Conservation (phyloP, 495 filamentous ascomycete genomes). For the Aspergillus biplanus region DNA sequence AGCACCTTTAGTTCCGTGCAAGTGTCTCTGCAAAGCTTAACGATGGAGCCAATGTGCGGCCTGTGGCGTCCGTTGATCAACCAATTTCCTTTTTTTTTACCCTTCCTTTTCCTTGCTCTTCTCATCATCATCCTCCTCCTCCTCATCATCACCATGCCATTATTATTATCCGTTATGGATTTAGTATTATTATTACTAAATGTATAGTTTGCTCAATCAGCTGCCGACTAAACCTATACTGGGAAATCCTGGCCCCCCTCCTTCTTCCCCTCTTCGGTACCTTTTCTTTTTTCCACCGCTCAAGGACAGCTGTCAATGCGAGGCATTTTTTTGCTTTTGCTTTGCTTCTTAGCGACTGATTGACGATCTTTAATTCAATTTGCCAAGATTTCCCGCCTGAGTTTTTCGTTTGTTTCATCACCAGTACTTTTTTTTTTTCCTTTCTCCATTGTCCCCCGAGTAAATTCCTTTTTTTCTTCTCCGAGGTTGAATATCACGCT, state of each 20-base stretch:
- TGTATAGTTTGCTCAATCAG: not conserved
- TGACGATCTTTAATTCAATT: not conserved
- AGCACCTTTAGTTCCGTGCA: conserved; percentile 14
- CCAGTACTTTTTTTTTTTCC: not conserved
- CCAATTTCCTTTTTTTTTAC: not conserved
- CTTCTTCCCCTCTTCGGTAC: no score
- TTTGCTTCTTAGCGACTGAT: not conserved
- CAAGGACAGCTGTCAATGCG: not conserved
- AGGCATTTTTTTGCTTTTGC: not conserved
- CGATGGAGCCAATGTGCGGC: conserved; percentile 19
- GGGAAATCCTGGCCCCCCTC: no score
- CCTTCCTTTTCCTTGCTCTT: not conserved
- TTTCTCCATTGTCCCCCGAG: not conserved
- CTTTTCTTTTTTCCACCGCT: no score
- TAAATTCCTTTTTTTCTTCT: not conserved
- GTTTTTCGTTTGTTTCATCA: not conserved
- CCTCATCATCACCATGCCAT: not conserved
- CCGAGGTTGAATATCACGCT: not conserved
- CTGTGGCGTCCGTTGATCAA: conserved; percentile 17
- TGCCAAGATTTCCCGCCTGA: not conserved
- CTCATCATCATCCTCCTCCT: not conserved
- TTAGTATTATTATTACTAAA: not conserved
- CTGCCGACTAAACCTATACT: no score
- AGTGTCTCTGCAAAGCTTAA: conserved; percentile 17
- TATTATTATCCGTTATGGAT: not conserved